Percentiles rank a stretch among this genome's conserved stretches.
phyloP scores from a whole-genome alignment of 2,329 filamentous ascomycete genomes.

The Claviceps lovelessii region DNA sequence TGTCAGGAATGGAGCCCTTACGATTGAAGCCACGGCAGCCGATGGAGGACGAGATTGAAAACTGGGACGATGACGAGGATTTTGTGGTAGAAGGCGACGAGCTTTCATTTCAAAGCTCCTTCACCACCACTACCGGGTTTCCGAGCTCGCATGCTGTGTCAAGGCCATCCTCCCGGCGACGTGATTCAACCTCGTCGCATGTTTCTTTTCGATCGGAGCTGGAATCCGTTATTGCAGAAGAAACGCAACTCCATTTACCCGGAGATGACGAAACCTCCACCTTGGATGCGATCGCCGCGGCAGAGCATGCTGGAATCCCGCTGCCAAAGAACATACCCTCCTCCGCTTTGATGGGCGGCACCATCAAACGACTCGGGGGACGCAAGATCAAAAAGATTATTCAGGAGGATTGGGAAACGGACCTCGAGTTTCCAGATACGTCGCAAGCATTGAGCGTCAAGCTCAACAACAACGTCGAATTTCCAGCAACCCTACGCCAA shows the following conservation, averaged over 20 bases:
- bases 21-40: conserved; percentile 38
- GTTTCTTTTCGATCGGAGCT: conserved; percentile 71
- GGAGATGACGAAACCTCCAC: conserved; percentile 76
- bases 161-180: conserved; percentile 30
- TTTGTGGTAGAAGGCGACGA: conserved; percentile 51
- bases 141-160: conserved; percentile 4
- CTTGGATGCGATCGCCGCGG: conserved; percentile 72
- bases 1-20: conserved; percentile 36
- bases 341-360: conserved; percentile 80
- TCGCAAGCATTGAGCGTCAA: conserved; percentile 52
- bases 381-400: conserved; percentile 58
- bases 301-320: conserved; percentile 79
- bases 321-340: conserved; percentile 75
- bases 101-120: conserved; percentile 41
- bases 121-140: conserved; percentile 18
- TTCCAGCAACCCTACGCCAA: conserved; percentile 55
- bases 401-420: conserved; percentile 70
- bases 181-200: conserved; percentile 71
- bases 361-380: conserved; percentile 77
- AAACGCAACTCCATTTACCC: conserved; percentile 73
- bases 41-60: conserved; percentile 51
- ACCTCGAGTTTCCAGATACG: conserved; percentile 52
- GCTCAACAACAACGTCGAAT: conserved; percentile 41
- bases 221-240: conserved; percentile 60
- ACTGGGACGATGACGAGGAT: conserved; percentile 68